Evolutionary conservation across 2,329 filamentous ascomycete species (phyloP).

Genomic region (Fusarium fujikuroi): DNA sequence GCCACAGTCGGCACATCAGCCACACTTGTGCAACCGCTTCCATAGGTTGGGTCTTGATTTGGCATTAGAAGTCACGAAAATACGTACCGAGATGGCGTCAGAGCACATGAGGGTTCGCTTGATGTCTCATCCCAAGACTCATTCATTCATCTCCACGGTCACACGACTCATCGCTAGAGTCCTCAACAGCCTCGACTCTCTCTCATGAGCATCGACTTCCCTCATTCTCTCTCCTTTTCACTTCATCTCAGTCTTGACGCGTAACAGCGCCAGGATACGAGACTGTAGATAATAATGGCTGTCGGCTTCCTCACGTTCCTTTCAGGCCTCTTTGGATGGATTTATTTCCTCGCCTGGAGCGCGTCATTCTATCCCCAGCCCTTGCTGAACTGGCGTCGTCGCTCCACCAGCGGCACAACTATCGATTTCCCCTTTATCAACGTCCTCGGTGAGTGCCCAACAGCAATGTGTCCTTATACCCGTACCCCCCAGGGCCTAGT

Average conservation of each 20-base stretch:
- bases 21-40: conserved; percentile 23
- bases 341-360: conserved; percentile 83
- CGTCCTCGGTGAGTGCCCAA: conserved; percentile 59
- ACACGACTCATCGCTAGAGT: conserved; percentile 17
- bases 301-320: conserved; percentile 58
- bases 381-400: conserved; percentile 79
- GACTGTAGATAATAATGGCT: conserved; percentile 22
- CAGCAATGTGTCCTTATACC: neutral
- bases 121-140: neutral
- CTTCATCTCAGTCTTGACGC: neutral
- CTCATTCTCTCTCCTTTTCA: neutral
- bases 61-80: neutral
- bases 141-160: conserved; percentile 7
- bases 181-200: neutral
- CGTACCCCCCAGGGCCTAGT: conserved; percentile 5
- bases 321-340: conserved; percentile 75
- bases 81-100: conserved; percentile 37
- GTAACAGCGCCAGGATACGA: neutral
- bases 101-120: conserved; percentile 27
- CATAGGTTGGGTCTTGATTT: neutral
- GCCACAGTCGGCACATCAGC: conserved; percentile 34
- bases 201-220: neutral
- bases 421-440: conserved; percentile 89
- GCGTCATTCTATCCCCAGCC: conserved; percentile 93
- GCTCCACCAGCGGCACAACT: conserved; percentile 83